Evolutionary conservation across 208 protist genomes (phyloP).

Genomic region (Leishmania lainsoni): DNA sequence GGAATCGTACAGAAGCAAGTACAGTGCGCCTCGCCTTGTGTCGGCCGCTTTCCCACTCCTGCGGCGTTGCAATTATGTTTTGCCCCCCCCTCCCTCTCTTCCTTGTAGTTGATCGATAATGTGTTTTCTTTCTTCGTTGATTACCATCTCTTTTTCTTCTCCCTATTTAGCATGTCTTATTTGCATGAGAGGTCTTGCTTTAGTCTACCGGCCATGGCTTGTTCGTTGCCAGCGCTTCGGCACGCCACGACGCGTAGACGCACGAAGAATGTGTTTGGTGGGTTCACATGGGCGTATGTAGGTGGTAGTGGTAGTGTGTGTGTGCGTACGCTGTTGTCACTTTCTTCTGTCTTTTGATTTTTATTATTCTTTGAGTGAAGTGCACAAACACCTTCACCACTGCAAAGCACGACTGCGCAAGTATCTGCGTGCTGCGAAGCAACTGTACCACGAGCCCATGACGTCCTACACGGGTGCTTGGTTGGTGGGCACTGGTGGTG

Average conservation of each 20-base stretch:
- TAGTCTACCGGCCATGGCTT: background rate
- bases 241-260: background rate
- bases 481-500: background rate
- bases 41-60: background rate
- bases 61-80: background rate
- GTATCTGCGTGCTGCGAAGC: background rate
- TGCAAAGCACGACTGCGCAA: background rate
- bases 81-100: background rate
- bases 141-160: background rate
- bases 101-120: background rate
- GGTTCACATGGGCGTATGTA: background rate
- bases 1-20: background rate
- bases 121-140: background rate
- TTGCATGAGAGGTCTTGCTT: background rate
- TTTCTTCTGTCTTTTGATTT: slow-evolving; percentile 1
- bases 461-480: background rate
- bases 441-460: background rate
- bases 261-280: background rate
- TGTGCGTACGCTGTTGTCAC: background rate
- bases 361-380: background rate
- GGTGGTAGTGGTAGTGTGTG: background rate
- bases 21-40: background rate
- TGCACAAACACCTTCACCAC: background rate
- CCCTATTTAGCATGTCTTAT: background rate
- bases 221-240: background rate